These are phyloP conservation scores for Funneliformis geosporum DNA, from an alignment of 192 early-diverging fungal species.

Conservation along the genomic window DNA sequence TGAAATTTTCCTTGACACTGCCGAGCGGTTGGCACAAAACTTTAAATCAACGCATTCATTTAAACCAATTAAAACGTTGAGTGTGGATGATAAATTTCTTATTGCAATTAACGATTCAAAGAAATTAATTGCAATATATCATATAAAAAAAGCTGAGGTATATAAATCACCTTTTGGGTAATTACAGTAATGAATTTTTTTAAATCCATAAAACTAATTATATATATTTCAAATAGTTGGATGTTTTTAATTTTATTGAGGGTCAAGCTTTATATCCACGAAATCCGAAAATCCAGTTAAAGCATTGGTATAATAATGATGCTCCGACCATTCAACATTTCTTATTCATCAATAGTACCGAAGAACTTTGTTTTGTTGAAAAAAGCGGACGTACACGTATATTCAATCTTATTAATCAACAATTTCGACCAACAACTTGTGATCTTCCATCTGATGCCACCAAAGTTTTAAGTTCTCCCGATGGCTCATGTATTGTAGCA, in stretches of 20 bases:
- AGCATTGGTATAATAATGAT: conserved; percentile 17
- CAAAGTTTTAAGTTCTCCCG: neutral
- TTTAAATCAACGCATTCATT: neutral
- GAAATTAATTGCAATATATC: conserved; percentile 29
- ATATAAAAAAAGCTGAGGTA: neutral
- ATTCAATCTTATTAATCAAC: conserved; percentile 5
- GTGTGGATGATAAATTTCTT: neutral
- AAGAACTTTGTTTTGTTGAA: conserved; percentile 26
- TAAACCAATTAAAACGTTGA: neutral
- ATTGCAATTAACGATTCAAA: conserved; percentile 19
- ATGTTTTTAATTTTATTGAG: conserved; percentile 23
- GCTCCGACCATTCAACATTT: conserved; percentile 11
- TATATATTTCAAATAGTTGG: conserved; percentile 3
- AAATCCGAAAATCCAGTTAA: conserved; percentile 22
- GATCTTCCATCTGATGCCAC: conserved; percentile 3
- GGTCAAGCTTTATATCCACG: neutral
- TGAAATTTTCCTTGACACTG: neutral
- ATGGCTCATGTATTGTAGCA: conserved; percentile 33
- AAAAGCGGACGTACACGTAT: conserved; percentile 15
- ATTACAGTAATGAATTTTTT: neutral
- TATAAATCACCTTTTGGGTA: neutral
- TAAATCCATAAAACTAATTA: neutral
- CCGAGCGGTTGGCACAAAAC: neutral
- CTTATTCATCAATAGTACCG: conserved; percentile 26
- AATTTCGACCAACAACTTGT: conserved; percentile 22